Evolutionary conservation across 192 early-diverging fungal genomes (phyloP), one percentile per base, ranked within the genome.

Genomic region (Backusella macrospora): DNA sequence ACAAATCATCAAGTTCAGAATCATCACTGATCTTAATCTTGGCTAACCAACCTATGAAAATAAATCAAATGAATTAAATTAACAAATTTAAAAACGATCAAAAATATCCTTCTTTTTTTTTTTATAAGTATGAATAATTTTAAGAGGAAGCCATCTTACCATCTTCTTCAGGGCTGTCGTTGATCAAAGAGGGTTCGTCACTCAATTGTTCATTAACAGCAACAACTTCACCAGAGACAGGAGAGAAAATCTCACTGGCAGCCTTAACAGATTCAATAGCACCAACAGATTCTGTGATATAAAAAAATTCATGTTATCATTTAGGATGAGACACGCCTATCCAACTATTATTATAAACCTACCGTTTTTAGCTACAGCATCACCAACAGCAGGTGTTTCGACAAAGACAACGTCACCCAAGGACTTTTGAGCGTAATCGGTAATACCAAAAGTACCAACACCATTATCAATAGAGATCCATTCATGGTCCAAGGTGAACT

Each of bases 231-330:
- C 97, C 97, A 65, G 86, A 80, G 34, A 96, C 81, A 68, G 97
- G 97, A 26, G 95, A 86, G 76, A 93, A 96, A 47, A 98, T 91
- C 72, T 98, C 97, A 71, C 87, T 90, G 52, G 95, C 94, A 66
- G 97, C 96, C 88, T 98, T 98, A 78, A 98, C 97, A 44, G 90
- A 92, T 82, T 98, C 97, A 62, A 98, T 92, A 44, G 91, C 91
- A 72, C 93, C 91, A n/a, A 95, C 84, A 67, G 76, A 49, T 2
- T 89, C 92, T 86, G 79, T 76, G 55, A 62, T n/a, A 18, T 59
- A 6, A 29, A 38, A 39, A 10, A 12, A 18, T 15, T 66, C 39
- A 42, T n/a, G 15, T 44, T 52, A 45, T 23, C 26, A 26, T 26
- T 59, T 59, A 59, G 52, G 21, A 59, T 23, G 26, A 18, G 49